Conservation (phyloP, 495 filamentous ascomycete genomes). For the Penicillium tannophilum region DNA sequence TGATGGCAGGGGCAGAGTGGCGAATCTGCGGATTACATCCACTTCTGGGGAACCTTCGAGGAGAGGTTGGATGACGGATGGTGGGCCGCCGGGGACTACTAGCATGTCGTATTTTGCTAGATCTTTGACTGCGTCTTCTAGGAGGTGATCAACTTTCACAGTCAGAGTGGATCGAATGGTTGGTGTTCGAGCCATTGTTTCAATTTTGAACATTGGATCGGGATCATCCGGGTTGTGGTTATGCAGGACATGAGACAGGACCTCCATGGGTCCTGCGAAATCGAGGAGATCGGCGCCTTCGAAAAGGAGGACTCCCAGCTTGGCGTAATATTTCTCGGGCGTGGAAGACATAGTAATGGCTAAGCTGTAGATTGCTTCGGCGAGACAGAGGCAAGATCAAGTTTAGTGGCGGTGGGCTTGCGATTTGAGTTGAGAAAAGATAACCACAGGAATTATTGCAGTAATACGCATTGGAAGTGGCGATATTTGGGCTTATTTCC, state of each 20-base stretch:
- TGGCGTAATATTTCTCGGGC: slow-evolving; percentile 24
- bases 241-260: slow-evolving; percentile 39
- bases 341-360: slow-evolving; percentile 14
- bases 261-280: slow-evolving; percentile 68
- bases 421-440: not conserved
- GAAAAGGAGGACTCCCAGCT: slow-evolving; percentile 46
- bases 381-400: not conserved
- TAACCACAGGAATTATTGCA: not conserved
- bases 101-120: slow-evolving; percentile 72
- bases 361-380: slow-evolving; percentile 2
- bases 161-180: slow-evolving; percentile 34
- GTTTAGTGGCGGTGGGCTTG: not conserved
- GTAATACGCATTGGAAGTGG: not conserved
- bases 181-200: slow-evolving; percentile 38
- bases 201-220: slow-evolving; percentile 33
- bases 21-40: slow-evolving; percentile 35
- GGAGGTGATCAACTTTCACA: slow-evolving; percentile 24
- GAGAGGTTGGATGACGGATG: slow-evolving; percentile 26
- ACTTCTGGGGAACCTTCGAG: slow-evolving; percentile 27
- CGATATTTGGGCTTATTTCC: not conserved
- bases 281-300: slow-evolving; percentile 58
- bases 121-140: slow-evolving; percentile 63
- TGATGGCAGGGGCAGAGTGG: slow-evolving; percentile 18
- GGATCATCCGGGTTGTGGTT: slow-evolving; percentile 31
- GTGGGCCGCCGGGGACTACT: slow-evolving; percentile 58